Conservation (phyloP, 176 grass and related monocot species). For the Pontederia paniculata region DNA sequence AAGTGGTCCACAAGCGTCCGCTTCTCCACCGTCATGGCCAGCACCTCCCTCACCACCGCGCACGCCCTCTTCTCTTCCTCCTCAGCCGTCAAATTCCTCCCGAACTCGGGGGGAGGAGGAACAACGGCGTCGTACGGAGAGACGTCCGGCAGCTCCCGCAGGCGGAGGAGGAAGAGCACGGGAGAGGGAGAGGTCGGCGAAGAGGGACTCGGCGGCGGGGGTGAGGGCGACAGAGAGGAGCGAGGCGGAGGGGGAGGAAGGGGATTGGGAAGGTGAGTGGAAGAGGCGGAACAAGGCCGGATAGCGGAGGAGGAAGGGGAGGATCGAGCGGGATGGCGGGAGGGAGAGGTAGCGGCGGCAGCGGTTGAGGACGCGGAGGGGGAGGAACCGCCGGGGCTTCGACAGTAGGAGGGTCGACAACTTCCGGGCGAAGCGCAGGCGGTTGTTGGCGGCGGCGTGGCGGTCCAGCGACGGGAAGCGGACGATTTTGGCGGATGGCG, state of each 20-base stretch:
- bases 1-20: conserved; percentile 62
- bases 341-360: conserved; percentile 54
- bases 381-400: conserved; percentile 59
- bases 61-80: conserved; percentile 57
- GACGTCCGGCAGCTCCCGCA: conserved; percentile 39
- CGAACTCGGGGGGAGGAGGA: background rate
- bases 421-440: conserved; percentile 61
- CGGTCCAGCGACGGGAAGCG: conserved; percentile 51
- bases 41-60: conserved; percentile 48
- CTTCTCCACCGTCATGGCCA: conserved; percentile 70
- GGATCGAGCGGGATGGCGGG: conserved; percentile 30
- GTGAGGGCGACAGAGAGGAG: conserved; percentile 53
- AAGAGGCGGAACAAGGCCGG: conserved; percentile 52
- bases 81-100: conserved; percentile 11
- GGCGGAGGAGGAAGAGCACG: conserved; percentile 39
- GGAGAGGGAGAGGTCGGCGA: conserved; percentile 19
- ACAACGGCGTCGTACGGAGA: conserved; percentile 31
- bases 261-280: conserved; percentile 25
- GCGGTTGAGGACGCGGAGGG: conserved; percentile 50
- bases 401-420: conserved; percentile 66
- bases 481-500: conserved; percentile 30
- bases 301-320: conserved; percentile 61
- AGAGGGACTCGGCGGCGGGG: conserved; percentile 30
- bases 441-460: conserved; percentile 44
- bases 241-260: conserved; percentile 21